Percentiles rank a stretch among this genome's conserved stretches.
Conservation (phyloP, 441 rosid species). For the Euphorbia corollata region DNA sequence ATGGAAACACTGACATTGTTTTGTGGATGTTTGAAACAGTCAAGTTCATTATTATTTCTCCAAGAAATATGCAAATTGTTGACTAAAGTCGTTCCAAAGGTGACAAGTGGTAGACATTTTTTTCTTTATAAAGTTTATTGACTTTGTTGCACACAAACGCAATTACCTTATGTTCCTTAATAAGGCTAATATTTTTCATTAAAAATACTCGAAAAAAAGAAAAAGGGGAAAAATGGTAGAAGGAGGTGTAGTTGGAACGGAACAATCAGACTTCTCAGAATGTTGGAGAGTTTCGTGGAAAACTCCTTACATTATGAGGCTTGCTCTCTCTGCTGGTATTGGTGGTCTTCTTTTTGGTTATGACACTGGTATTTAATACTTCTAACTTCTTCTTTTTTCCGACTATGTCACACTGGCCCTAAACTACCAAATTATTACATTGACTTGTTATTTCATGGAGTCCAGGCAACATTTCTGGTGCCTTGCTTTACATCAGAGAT, state of each 20-base stretch:
- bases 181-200: not conserved
- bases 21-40: not conserved
- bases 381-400: no score
- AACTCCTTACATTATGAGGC: conserved; percentile 61
- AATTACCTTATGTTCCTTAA: not conserved
- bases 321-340: conserved; percentile 37
- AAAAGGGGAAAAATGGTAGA: conserved; percentile 42
- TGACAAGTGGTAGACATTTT: not conserved
- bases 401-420: no score
- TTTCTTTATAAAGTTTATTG: not conserved
- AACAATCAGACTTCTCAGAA: conserved; percentile 48
- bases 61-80: not conserved
- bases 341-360: conserved; percentile 14
- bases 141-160: not conserved
- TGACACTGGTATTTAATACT: not conserved
- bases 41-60: not conserved
- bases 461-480: conserved; percentile 8
- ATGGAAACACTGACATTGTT: not conserved
- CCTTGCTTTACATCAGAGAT: conserved; percentile 5
- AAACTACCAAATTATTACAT: not conserved
- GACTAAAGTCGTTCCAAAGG: not conserved
- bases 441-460: no score
- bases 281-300: conserved; percentile 56
- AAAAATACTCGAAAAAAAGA: not conserved
- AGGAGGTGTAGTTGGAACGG: conserved; percentile 45